Evolutionary conservation across 2,329 filamentous ascomycete genomes (phyloP), one percentile per base, ranked within the genome.

Genomic region (Lasiodiplodia gonubiensis): DNA sequence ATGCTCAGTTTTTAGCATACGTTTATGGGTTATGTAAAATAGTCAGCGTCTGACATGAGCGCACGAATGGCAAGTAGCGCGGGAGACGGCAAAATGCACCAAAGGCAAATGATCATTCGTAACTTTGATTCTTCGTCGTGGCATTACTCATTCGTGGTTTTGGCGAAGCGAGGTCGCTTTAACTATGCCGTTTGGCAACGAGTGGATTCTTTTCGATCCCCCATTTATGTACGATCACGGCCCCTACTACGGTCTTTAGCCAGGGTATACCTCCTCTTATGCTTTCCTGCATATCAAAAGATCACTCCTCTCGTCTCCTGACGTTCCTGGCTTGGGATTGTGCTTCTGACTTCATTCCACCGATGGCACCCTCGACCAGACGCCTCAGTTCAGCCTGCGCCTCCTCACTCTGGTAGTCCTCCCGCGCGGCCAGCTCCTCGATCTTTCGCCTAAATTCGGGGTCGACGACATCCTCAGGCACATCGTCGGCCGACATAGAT

Each of bases 391-490:
- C 89, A 25, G 86, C 86, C 79, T 99, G 95, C 4, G 91, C 92
- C 68, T 90, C 88, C 65, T 92, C 89, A 5, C 89, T 90, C 72
- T 94, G 85, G 74, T 97, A 97, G 75, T 98, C 93, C 27, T 91
- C 89, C 49, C 93, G 86, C 42, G 90, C 86, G 2, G 95, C 94
- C 68, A 99, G 81, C 79, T 97, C 91, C 74, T 98, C 93, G 75
- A 99, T 98, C 64, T 92, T 86, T 71, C 90, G 85, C 75, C 90
- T 88, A 71, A 99, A 92, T 71, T 94, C 93, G 1, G 92, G 89
- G 75, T 98, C 93, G 68, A 89, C 88, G 27, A 57, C 59, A 57
- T 68, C 66, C 87, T 88, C 53, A 78, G 83, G 71, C 79, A 78
- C 72, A 14, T 77, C 76, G 60, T 78, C 77, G 49, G 90, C 86